Percentiles rank a stretch among this genome's conserved stretches.
Evolutionary conservation across 2,329 filamentous ascomycete species (phyloP).

Genomic region (Fusarium newnesense): DNA sequence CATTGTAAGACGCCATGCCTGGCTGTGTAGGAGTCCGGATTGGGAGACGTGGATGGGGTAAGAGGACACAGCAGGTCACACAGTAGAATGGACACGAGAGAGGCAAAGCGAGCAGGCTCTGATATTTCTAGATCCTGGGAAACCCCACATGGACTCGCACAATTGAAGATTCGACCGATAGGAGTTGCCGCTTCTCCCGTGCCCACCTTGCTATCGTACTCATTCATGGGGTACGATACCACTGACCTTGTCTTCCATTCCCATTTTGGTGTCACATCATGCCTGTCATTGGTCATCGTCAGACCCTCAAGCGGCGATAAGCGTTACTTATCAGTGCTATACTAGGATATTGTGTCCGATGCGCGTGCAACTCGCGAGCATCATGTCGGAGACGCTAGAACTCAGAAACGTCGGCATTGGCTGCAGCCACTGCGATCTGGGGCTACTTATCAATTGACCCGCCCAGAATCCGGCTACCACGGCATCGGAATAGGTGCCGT

Average conservation of each 20-base stretch:
- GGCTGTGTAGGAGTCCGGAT: background rate
- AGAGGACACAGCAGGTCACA: background rate
- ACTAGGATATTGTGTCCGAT: background rate
- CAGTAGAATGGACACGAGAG: background rate
- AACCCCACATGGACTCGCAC: background rate
- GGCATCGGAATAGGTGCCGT: constrained; percentile 16
- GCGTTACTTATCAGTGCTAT: background rate
- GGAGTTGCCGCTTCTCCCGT: constrained; percentile 14
- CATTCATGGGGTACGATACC: background rate
- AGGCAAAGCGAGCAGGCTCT: background rate
- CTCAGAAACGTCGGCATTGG: background rate
- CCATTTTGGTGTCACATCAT: background rate
- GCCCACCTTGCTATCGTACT: background rate
- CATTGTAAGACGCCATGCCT: background rate
- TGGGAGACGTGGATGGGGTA: background rate
- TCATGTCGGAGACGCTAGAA: background rate
- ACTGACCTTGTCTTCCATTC: background rate
- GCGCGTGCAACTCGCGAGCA: background rate
- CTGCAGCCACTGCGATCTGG: background rate
- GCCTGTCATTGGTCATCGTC: background rate
- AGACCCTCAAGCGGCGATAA: background rate
- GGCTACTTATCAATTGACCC: constrained; percentile 1
- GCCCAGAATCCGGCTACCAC: constrained; percentile 17
- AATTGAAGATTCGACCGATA: background rate
- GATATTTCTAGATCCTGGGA: background rate